Percentiles rank a stretch among this genome's conserved stretches.
These are phyloP conservation scores for Claviceps pazoutovae DNA, from an alignment of 2,329 filamentous ascomycete species.

Conservation along the genomic window DNA sequence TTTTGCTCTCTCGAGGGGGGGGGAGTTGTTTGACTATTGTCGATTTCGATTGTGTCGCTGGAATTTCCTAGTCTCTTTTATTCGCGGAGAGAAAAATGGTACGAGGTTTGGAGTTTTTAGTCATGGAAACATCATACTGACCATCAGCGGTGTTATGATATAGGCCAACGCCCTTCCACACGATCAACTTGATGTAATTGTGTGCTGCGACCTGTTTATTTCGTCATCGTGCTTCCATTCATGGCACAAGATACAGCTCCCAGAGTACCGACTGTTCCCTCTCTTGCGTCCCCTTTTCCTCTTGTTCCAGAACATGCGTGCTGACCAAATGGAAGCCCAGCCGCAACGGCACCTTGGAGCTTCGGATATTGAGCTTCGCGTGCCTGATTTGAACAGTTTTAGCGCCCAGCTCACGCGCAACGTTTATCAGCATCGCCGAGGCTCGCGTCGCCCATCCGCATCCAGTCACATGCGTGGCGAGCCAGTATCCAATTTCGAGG, in stretches of 20 bases:
- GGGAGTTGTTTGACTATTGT: too few relatives aligned
- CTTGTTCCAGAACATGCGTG: background rate
- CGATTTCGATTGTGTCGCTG: too few relatives aligned
- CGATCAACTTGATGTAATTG: background rate
- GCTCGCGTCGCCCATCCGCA: conserved; percentile 9
- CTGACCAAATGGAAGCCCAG: conserved; percentile 6
- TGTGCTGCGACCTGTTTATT: background rate
- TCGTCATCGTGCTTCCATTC: background rate
- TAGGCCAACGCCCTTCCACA: background rate
- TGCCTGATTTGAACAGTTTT: conserved; percentile 9
- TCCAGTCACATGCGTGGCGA: conserved; percentile 8
- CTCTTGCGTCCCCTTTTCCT: background rate
- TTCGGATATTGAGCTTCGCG: conserved; percentile 5
- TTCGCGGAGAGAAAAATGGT: background rate
- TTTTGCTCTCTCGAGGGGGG: too few relatives aligned
- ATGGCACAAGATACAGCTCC: background rate
- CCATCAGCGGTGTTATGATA: background rate
- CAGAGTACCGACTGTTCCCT: background rate
- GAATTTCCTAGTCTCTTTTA: background rate
- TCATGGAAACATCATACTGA: background rate
- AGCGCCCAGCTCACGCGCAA: conserved; percentile 8
- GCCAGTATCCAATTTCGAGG: conserved; percentile 11
- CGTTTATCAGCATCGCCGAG: conserved; percentile 4
- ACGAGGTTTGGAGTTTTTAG: background rate
- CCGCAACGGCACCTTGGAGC: conserved; percentile 5